phyloP scores from a whole-genome alignment of 1,284 basidiomycete genomes.

The Hypsizygus ulmarius region DNA sequence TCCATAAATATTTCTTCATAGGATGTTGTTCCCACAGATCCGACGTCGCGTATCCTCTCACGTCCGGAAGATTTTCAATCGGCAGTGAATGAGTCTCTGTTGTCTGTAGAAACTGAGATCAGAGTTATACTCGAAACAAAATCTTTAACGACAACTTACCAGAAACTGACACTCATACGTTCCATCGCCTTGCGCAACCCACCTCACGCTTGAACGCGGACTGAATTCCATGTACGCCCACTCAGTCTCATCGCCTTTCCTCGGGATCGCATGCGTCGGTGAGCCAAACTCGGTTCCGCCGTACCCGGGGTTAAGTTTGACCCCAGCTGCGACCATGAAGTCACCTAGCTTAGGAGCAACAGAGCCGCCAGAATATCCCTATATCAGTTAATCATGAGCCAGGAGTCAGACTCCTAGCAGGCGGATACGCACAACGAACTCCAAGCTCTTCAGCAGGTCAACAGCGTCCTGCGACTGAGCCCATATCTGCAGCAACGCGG shows the following conservation, averaged over 20 bases:
- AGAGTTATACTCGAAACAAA: background rate
- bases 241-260: slow-evolving; percentile 14
- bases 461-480: slow-evolving; percentile 27
- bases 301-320: slow-evolving; percentile 18
- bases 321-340: slow-evolving; percentile 14
- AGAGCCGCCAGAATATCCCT: slow-evolving; percentile 22
- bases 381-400: slow-evolving; percentile 1
- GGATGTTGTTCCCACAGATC: slow-evolving; percentile 35
- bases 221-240: slow-evolving; percentile 29
- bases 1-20: slow-evolving; percentile 32
- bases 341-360: slow-evolving; percentile 18
- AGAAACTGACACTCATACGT: slow-evolving; percentile 37
- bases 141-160: slow-evolving; percentile 28
- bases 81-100: slow-evolving; percentile 24
- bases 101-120: slow-evolving; percentile 18
- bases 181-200: slow-evolving; percentile 37
- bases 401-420: background rate
- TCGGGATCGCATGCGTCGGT: slow-evolving; percentile 4
- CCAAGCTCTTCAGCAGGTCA: slow-evolving; percentile 26
- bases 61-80: slow-evolving; percentile 22
- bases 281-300: slow-evolving; percentile 22
- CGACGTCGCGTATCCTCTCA: slow-evolving; percentile 32
- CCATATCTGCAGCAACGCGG: slow-evolving; percentile 37
- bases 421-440: slow-evolving; percentile 28
- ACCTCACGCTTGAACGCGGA: slow-evolving; percentile 25